Percentiles rank a stretch among this genome's conserved stretches.
phyloP scores from a whole-genome alignment of 768 basidiomycete species.

The Calocybe indica region DNA sequence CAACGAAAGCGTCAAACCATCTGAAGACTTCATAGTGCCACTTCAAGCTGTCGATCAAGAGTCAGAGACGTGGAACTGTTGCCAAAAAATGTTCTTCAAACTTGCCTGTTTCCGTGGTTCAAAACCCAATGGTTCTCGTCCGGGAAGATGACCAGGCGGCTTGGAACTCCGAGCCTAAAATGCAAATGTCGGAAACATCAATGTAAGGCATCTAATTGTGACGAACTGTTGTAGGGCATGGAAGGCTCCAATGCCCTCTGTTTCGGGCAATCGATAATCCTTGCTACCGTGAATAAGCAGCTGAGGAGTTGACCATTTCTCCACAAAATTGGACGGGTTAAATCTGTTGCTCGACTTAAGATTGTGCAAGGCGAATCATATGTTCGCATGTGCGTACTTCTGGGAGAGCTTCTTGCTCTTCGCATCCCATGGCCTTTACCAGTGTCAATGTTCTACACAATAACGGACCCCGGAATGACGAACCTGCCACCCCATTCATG shows the following conservation, averaged over 20 bases:
- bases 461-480: not conserved
- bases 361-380: not conserved
- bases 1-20: constrained; percentile 77
- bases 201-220: not conserved
- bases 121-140: constrained; percentile 93
- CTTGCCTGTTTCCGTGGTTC: constrained; percentile 69
- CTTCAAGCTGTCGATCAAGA: constrained; percentile 50
- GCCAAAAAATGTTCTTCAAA: not conserved
- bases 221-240: constrained; percentile 81
- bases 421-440: constrained; percentile 57
- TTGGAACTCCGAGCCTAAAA: constrained; percentile 60
- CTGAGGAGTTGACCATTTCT: constrained; percentile 83
- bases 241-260: constrained; percentile 79
- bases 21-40: constrained; percentile 95
- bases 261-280: constrained; percentile 84
- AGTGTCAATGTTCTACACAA: not conserved
- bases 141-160: constrained; percentile 78
- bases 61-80: not conserved
- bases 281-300: constrained; percentile 83
- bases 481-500: constrained; percentile 77
- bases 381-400: constrained; percentile 38
- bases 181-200: not conserved
- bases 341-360: constrained; percentile 31
- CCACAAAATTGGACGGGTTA: constrained; percentile 77
- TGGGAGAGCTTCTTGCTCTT: constrained; percentile 46